Base-by-base conservation (phyloP, 768 basidiomycete genomes). In the Calocera viscosa region DNA sequence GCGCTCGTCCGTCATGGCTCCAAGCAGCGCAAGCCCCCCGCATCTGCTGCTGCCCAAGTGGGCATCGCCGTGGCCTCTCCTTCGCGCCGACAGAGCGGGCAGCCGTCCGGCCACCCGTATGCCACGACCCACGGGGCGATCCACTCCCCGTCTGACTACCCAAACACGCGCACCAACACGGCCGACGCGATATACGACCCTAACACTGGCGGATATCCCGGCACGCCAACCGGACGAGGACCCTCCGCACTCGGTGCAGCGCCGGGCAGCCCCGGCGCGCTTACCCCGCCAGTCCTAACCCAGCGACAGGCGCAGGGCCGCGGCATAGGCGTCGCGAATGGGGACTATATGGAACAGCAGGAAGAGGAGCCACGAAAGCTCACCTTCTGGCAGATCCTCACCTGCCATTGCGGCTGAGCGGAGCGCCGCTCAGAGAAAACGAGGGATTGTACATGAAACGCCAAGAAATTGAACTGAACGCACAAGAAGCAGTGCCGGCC, bases 1-100 rank as follows among this genome's bases (percentile, higher is more conserved):
- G 90, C 89, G 12, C 82, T 90, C 66, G 86, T 89, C 65, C 85
- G 89, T 41, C 82, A 86, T 72, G 86, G 86, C 47, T 89, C 88
- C 67, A 90, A 88, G 75, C 82, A 85, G 70, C 83, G 84, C 32
- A 72, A 72, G 41, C 75, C 83, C 53, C 87, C 85, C 40, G 80
- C 86, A 72, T 89, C 89, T 63, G 83, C 83, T 40, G 86, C 85
- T 67, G 89, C 88, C 34, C 89, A 90, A 71, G 80, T 87, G 53
- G 86, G 87, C 71, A 83, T 90, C 32, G 85, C 89, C 7, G 80
- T 86, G 47, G 68, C 83, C 83, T 53, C 80, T 65, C 77, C 80
- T 63, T 82, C 83, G 70, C 81, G 83, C 63, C 74, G 76, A 47
- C 72, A 71, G 38, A 73, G 77, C 77, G 28, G 65, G 66, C 82